A percentile compares a stretch with the other conserved stretches of the same genome.
Conservation (phyloP, 1,139 yeast species). For the Lodderomyces parapsilosis region DNA sequence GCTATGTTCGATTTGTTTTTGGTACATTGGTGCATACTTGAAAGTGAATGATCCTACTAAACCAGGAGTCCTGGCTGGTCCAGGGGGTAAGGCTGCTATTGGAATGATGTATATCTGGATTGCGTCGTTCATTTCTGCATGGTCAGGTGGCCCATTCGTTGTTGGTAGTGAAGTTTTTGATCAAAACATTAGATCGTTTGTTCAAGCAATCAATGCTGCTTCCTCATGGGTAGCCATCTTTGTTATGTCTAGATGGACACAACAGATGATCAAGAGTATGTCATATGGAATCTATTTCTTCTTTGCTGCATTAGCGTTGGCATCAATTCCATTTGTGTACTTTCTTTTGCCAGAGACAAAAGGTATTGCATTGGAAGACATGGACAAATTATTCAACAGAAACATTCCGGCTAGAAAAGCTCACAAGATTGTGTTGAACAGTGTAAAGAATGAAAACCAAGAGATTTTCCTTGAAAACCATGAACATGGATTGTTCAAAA, state of each 20-base stretch:
- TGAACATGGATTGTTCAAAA: constrained; percentile 12
- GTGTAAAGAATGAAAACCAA: constrained; percentile 21
- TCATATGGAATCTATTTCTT: constrained; percentile 40
- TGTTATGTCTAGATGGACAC: constrained; percentile 39
- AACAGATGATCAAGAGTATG: constrained; percentile 38
- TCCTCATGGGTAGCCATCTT: constrained; percentile 45
- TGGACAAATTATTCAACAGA: constrained; percentile 38
- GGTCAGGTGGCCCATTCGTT: constrained; percentile 48
- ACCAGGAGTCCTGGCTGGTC: constrained; percentile 36
- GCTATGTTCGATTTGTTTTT: constrained; percentile 39
- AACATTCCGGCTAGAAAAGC: constrained; percentile 30
- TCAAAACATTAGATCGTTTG: constrained; percentile 42
- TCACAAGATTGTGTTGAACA: constrained; percentile 24
- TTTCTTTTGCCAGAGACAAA: constrained; percentile 41
- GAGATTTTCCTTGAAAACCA: constrained; percentile 16
- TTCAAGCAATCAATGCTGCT: constrained; percentile 45
- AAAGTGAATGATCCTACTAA: constrained; percentile 38
- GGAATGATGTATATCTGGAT: constrained; percentile 47
- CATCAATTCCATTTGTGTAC: constrained; percentile 36
- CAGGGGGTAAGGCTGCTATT: constrained; percentile 44
- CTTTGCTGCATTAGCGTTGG: constrained; percentile 34
- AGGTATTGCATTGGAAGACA: constrained; percentile 44
- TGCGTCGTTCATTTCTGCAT: constrained; percentile 41
- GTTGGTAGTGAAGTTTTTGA: constrained; percentile 44
- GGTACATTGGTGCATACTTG: constrained; percentile 44